Evolutionary conservation across 805 yeast species (phyloP), one percentile per base, ranked within the genome.

Genomic region (Metschnikowia picachoensis): DNA sequence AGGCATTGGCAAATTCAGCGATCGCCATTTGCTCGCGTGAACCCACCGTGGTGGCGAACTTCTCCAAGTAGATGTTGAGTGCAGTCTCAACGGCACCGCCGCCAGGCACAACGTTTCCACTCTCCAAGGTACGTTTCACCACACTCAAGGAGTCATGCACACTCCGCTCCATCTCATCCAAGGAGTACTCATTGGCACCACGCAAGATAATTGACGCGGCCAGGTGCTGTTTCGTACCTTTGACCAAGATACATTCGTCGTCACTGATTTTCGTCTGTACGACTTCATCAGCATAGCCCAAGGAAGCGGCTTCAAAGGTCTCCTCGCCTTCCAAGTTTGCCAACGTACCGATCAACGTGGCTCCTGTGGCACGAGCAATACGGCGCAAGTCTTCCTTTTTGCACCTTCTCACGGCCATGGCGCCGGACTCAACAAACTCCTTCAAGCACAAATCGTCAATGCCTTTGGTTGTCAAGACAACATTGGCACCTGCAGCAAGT

Each of bases 51-150:
- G 98, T 94, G 41, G 99, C 99, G 68, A 94, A 94, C 65, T 88
- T 92, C 68, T 94, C 99, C 64, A 94, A 75, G 66, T 88, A 94
- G 43, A 94, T 90, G 72, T 90, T 91, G 62, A 94, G 77, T 2
- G 98, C 98, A 42, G 96, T 78, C 71, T 94, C 99, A 31, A 94
- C 99, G n/a, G 96, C 95, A 50, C 99, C 99, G 55, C 99, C 99
- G 51, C 99, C 99, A 36, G 99, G 98, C 6, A 94, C 99, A 47
- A 95, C 91, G 55, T 79, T 71, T 16, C 97, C 98, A 60, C 92
- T 82, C 68, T 94, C 99, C 56, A 95, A 77, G 11, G 98, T 90
- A 64, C 99, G 83, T 73, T 94, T 94, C 32, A 94, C 96, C 32
- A 94, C 99, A 37, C 89, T 83, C 53, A 94, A 75, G 2, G 98